phyloP scores from a whole-genome alignment of 352 stramenopile species.

The Globisporangium viniferum region DNA sequence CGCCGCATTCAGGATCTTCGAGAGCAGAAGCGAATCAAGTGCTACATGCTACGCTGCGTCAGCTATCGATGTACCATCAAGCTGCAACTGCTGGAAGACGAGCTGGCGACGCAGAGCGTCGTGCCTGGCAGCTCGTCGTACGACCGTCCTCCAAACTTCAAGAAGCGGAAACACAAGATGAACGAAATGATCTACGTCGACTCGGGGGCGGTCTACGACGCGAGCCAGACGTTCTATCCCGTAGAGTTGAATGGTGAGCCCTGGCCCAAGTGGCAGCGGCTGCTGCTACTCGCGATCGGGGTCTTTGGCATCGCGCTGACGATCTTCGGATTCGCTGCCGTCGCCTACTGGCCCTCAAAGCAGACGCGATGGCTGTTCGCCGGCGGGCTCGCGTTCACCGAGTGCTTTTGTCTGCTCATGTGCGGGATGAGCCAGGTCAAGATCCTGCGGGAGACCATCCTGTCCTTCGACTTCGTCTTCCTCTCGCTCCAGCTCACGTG shows the following conservation, averaged over 20 bases:
- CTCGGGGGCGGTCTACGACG: neutral
- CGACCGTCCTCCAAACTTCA: neutral
- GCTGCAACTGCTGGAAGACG: neutral
- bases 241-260: neutral
- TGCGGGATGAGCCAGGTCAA: neutral
- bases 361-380: neutral
- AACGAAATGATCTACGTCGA: neutral
- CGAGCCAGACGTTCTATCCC: neutral
- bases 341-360: neutral
- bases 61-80: neutral
- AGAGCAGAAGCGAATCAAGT: neutral
- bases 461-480: slow-evolving; percentile 26
- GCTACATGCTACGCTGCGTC: neutral
- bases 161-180: neutral
- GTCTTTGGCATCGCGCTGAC: neutral
- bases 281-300: neutral
- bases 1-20: neutral
- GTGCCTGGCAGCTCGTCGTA: neutral
- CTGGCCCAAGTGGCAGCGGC: neutral
- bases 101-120: neutral
- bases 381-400: neutral
- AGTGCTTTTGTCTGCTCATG: neutral
- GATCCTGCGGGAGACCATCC: neutral
- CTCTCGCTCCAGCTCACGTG: slow-evolving; percentile 19
- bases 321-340: neutral